Percentiles rank a stretch among this genome's conserved stretches.
Conservation (phyloP, 1,284 basidiomycete genomes). For the Meira miltonrushii region DNA sequence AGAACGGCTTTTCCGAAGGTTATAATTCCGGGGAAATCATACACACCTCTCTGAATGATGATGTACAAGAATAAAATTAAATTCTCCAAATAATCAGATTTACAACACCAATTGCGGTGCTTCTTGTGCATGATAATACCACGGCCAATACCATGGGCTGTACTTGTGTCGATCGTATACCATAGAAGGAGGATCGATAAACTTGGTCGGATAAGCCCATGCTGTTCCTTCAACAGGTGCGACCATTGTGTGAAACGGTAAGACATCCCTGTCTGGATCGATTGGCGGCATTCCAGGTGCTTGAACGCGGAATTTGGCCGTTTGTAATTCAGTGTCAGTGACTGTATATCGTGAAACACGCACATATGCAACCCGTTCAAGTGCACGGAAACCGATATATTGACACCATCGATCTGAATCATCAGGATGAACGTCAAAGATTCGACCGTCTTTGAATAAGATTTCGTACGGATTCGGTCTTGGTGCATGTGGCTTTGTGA, state of each 20-base stretch:
- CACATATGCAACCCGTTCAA: constrained; percentile 42
- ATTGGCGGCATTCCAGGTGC: constrained; percentile 16
- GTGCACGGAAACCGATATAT: constrained; percentile 44
- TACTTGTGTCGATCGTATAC: constrained; percentile 17
- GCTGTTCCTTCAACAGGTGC: not conserved
- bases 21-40: too few species aligned
- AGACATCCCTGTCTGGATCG: constrained; percentile 30
- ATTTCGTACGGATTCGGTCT: constrained; percentile 80
- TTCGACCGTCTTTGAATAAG: constrained; percentile 56
- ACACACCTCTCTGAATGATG: too few species aligned
- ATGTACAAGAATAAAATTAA: too few species aligned
- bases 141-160: constrained; percentile 12
- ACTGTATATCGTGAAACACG: constrained; percentile 46
- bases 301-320: constrained; percentile 43
- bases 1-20: too few species aligned
- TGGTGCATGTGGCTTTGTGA: constrained; percentile 68
- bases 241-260: not conserved
- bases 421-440: constrained; percentile 56
- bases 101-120: too few species aligned
- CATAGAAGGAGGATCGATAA: constrained; percentile 16
- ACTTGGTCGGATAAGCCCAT: constrained; percentile 10
- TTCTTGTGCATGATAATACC: not conserved
- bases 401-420: constrained; percentile 47
- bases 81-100: too few species aligned
- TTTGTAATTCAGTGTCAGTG: constrained; percentile 48